phyloP scores from a whole-genome alignment of 768 basidiomycete species.

The Termitomyces sp. region DNA sequence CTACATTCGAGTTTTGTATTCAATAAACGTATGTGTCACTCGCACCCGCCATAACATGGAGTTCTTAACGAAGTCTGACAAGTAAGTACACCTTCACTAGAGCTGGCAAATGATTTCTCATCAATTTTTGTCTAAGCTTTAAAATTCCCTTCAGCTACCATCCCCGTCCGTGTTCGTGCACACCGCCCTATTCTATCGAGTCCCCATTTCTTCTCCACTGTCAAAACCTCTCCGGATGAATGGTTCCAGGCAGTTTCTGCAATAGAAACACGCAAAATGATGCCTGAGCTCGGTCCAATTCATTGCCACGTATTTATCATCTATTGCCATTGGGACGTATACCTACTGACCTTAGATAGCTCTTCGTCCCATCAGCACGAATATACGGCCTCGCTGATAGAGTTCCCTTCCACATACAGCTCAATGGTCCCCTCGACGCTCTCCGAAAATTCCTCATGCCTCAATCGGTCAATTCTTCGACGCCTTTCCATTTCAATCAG shows the following conservation, averaged over 20 bases:
- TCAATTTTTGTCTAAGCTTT: conserved; percentile 26
- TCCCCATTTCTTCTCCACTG: conserved; percentile 45
- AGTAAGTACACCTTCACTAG: conserved; percentile 26
- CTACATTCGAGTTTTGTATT: conserved; percentile 36
- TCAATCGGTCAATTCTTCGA: conserved; percentile 5
- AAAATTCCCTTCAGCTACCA: conserved; percentile 43
- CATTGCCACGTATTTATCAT: conserved; percentile 42
- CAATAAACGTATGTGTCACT: conserved; percentile 35
- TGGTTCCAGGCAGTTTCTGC: conserved; percentile 47
- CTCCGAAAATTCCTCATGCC: conserved; percentile 41
- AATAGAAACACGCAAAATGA: conserved; percentile 31
- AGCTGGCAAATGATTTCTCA: not conserved
- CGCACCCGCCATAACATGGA: conserved; percentile 32
- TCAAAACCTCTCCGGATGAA: conserved; percentile 63
- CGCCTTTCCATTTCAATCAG: conserved; percentile 13
- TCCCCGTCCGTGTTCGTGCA: conserved; percentile 50
- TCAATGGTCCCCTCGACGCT: conserved; percentile 41
- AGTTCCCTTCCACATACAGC: conserved; percentile 63
- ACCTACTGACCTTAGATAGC: not conserved
- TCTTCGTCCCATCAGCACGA: conserved; percentile 50
- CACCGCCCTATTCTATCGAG: conserved; percentile 43
- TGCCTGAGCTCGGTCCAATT: conserved; percentile 28
- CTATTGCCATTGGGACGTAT: not conserved
- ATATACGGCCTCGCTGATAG: conserved; percentile 49
- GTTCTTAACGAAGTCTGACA: conserved; percentile 40